Evolutionary conservation across 495 filamentous ascomycete species (phyloP).

Genomic region (Hyaloscypha bicolor): DNA sequence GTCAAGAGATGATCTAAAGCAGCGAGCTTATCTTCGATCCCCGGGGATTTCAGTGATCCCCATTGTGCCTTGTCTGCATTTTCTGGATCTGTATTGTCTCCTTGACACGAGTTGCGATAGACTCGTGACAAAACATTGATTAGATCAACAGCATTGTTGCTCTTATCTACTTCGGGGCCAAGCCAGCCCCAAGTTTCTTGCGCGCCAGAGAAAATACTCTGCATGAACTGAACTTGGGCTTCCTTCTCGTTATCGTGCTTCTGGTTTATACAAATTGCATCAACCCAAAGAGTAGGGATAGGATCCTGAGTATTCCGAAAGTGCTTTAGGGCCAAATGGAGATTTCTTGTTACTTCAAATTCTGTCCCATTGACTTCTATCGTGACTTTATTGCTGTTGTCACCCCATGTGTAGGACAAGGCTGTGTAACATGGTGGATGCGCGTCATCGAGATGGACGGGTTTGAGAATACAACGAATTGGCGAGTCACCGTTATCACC

Average conservation of each 20-base stretch:
- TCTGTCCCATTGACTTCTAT: constrained; percentile 28
- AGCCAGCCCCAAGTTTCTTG: constrained; percentile 34
- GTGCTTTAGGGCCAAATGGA: constrained; percentile 25
- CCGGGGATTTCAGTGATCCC: neutral
- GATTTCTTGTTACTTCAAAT: constrained; percentile 31
- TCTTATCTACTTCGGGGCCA: constrained; percentile 29
- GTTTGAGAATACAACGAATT: neutral
- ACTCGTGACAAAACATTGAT: neutral
- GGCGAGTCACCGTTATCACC: neutral
- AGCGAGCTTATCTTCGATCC: neutral
- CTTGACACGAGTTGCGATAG: neutral
- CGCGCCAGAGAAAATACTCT: constrained; percentile 33
- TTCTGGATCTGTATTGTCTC: neutral
- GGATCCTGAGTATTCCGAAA: constrained; percentile 15
- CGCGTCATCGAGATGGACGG: neutral
- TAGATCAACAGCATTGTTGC: neutral
- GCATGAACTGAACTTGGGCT: constrained; percentile 37
- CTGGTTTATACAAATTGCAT: constrained; percentile 41
- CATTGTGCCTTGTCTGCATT: neutral
- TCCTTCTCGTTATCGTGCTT: constrained; percentile 36
- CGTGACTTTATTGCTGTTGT: constrained; percentile 5
- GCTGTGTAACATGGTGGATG: constrained; percentile 23
- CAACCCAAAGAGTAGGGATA: constrained; percentile 10
- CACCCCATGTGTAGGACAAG: constrained; percentile 33
- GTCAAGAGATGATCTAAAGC: constrained; percentile 1